Base-by-base conservation (phyloP, 1,284 basidiomycete species). In the Rhodotorula sp. region DNA sequence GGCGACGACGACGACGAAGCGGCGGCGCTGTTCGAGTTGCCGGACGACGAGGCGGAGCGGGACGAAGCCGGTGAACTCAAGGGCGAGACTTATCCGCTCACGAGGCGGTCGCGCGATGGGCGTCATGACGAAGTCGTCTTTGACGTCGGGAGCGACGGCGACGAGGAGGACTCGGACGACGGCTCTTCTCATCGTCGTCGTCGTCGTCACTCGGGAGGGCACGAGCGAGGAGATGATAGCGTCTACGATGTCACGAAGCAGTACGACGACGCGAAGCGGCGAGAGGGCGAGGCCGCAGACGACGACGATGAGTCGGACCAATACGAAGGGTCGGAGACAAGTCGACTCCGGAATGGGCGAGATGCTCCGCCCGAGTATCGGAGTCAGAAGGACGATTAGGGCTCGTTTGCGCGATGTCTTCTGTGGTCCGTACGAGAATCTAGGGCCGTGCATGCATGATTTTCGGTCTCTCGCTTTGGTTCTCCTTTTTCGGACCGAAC, bases 1-100 rank as follows among this genome's bases (percentile, higher is more conserved):
- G 92, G 97, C 81, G 88, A 89, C 78, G 88, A 89, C 78, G 93
- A 96, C 75, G 93, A 92, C 0, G 93, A 94, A 79, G 91, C 94
- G 80, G 96, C 94, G 80, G 93, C 95, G 79, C 67, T 77, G 8
- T 79, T 79, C 62, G 78, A 71, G 46, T 76, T 77, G 29, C 63
- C 79, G 12, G 67, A 68, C 14, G 70, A 87, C 6, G 87, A 88
- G 5, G 87, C 88, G 80, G 84, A 74, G 81, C 84, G 74, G 81
- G 83, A 70, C 39, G 71, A 71, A 16, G 71, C 65, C 26, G 68
- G 66, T 20, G 68, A 73, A 83, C 84, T 65, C 84, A 86, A 66
- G 82, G 58, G 58, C 39, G 72, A 68, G 58, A 62, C 15, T 63
- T 67, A 31, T 63, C 65, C 63, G 20, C 34, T 70, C 64, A 64